Evolutionary conservation across 345 rosid genomes (phyloP).

Genomic region (Euphorbia tirucalli): DNA sequence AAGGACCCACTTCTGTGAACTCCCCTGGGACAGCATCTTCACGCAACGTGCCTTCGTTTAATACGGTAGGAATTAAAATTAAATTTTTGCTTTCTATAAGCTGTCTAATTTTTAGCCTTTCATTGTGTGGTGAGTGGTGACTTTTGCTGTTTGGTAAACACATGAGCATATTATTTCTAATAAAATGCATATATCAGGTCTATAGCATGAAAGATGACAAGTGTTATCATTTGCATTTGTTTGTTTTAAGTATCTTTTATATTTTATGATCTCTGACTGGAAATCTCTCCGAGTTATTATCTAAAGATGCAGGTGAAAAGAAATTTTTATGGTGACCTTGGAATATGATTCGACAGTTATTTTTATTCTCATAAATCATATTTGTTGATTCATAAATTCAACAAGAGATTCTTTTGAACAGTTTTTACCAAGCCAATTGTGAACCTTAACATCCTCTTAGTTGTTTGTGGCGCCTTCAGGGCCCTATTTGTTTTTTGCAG

Average conservation of each 20-base stretch:
- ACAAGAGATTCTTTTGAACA: neutral
- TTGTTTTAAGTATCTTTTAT: neutral
- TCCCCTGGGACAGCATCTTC: slow-evolving; percentile 42
- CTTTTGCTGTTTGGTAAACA: neutral
- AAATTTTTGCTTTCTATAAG: neutral
- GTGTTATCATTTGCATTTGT: neutral
- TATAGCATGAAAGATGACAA: neutral
- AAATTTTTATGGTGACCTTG: neutral
- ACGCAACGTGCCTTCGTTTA: slow-evolving; percentile 43
- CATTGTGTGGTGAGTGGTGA: neutral
- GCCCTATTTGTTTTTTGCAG: too few relatives aligned
- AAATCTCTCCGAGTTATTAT: neutral
- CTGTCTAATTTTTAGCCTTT: neutral
- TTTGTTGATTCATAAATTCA: neutral
- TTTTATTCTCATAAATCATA: neutral
- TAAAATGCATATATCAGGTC: neutral
- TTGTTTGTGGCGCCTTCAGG: neutral
- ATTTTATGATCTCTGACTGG: neutral
- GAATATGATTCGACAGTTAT: neutral
- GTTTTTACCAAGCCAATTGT: neutral
- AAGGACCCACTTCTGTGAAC: slow-evolving; percentile 45
- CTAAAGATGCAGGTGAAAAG: neutral
- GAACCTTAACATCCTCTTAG: neutral
- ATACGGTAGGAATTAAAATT: slow-evolving; percentile 40
- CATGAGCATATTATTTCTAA: neutral